Conservation (phyloP, 768 basidiomycete species). For the Lentinula aciculospora region DNA sequence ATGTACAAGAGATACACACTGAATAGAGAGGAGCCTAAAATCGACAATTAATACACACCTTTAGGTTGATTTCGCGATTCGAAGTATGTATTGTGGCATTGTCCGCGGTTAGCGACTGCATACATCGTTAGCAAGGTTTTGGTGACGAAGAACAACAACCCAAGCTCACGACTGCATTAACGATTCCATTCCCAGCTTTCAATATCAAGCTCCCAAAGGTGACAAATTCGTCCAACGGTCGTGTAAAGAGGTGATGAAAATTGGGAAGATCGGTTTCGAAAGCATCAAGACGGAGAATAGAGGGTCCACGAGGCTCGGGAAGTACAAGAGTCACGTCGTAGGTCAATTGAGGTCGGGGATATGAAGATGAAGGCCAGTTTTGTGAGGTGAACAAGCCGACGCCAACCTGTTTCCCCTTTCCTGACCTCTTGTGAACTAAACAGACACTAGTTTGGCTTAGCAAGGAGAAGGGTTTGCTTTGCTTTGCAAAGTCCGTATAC, state of each 20-base stretch:
- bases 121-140: neutral
- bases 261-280: constrained; percentile 39
- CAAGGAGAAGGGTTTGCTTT: constrained; percentile 5
- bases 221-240: constrained; percentile 25
- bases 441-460: constrained; percentile 23
- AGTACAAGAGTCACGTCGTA: constrained; percentile 21
- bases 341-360: constrained; percentile 2
- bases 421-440: constrained; percentile 16
- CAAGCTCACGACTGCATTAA: constrained; percentile 29
- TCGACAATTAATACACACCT: neutral
- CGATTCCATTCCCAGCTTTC: constrained; percentile 24
- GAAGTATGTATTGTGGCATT: constrained; percentile 16
- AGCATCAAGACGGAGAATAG: constrained; percentile 28
- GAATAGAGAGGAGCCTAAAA: neutral
- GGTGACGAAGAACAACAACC: neutral
- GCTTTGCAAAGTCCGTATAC: constrained; percentile 10
- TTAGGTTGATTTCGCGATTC: constrained; percentile 1
- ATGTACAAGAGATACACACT: no score
- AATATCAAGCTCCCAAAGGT: constrained; percentile 35
- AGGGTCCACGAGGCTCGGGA: constrained; percentile 13
- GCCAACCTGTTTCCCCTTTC: constrained; percentile 22
- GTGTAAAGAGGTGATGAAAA: constrained; percentile 33
- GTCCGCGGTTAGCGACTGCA: constrained; percentile 24
- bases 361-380: constrained; percentile 12
- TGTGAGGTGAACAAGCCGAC: constrained; percentile 20